Evolutionary conservation across 2,329 filamentous ascomycete genomes (phyloP), one percentile per base, ranked within the genome.

Genomic region (Cladosporium sp.): DNA sequence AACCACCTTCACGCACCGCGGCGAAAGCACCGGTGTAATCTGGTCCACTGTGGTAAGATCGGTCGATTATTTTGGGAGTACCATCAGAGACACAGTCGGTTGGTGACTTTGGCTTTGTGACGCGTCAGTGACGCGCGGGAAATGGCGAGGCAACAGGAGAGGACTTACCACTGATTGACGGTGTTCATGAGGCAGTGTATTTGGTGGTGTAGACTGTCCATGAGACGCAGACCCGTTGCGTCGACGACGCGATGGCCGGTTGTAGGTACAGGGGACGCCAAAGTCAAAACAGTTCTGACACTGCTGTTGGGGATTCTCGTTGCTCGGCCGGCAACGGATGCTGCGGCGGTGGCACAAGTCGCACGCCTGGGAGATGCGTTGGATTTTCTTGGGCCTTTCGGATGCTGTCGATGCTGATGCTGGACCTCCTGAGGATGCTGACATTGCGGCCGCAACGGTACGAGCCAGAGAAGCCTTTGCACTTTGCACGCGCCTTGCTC

Each of bases 231-330:
- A 69, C 13, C 65, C 70, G 34, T 74, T 72, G 14, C 72, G 67
- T 18, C 71, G 66, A 13, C 80, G 76, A 62, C 80, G 79, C 14
- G 76, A 76, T 7, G 81, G 80, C 32, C 81, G 76, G 56, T 81
- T 75, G 70, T 80, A 84, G 16, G 80, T 83, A 71, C 83, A 85
- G n/a, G 75, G 70, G 56, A 83, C 78, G 58, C 77, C 79, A 70
- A 84, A 85, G 67, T 84, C 81, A 28, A 76, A 74, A 72, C 82
- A 84, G 60, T 82, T 85, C 72, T 83, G 80, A 71, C 83, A 84
- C 62, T 78, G 74, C 34, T 72, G 60, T 18, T 71, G 67, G 26
- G 72, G 66, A 69, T 78, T 74, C 54, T 78, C 76, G 7, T 70
- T 70, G 65, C 74, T 76, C 18, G 74, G 76, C 54, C 74, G 74